phyloP scores from a whole-genome alignment of 164 flowering plant genomes.

The Buxus sempervirens region DNA sequence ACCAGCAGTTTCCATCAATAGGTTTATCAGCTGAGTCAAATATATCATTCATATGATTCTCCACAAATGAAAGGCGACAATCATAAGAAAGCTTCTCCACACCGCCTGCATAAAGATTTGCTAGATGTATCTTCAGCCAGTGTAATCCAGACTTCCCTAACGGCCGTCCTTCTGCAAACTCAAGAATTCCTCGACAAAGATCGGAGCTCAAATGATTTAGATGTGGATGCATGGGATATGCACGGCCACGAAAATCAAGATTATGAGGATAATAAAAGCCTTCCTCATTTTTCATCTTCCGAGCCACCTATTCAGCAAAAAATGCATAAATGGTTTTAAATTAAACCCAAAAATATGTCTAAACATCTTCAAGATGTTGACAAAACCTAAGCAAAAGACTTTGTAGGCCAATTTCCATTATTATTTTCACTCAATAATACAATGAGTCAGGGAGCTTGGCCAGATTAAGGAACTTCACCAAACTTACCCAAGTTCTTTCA shows the following conservation, averaged over 20 bases:
- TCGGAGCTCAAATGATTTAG: slow-evolving; percentile 90
- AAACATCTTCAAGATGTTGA: neutral
- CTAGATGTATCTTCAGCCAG: slow-evolving; percentile 92
- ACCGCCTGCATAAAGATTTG: slow-evolving; percentile 83
- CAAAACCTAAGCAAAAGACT: neutral
- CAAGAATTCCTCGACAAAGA: slow-evolving; percentile 90
- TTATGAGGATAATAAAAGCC: slow-evolving; percentile 97
- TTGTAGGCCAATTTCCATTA: too few relatives aligned
- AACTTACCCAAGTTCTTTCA: too few relatives aligned
- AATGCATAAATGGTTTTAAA: neutral
- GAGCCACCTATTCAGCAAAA: slow-evolving; percentile 65
- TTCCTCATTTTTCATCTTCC: slow-evolving; percentile 86
- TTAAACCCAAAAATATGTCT: neutral
- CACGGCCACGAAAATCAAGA: slow-evolving; percentile 96
- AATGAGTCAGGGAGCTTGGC: too few relatives aligned
- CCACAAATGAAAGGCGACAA: slow-evolving; percentile 74
- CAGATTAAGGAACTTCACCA: too few relatives aligned
- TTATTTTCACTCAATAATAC: neutral
- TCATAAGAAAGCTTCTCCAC: slow-evolving; percentile 89
- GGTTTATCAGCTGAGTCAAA: slow-evolving; percentile 87
- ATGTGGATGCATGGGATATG: slow-evolving; percentile 98
- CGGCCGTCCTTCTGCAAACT: slow-evolving; percentile 90
- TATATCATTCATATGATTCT: slow-evolving; percentile 70
- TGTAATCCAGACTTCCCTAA: slow-evolving; percentile 74
- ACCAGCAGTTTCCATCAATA: slow-evolving; percentile 79